Evolutionary conservation across 495 filamentous ascomycete genomes (phyloP), one percentile per base, ranked within the genome.

Genomic region (Clavariopsis aquatica): DNA sequence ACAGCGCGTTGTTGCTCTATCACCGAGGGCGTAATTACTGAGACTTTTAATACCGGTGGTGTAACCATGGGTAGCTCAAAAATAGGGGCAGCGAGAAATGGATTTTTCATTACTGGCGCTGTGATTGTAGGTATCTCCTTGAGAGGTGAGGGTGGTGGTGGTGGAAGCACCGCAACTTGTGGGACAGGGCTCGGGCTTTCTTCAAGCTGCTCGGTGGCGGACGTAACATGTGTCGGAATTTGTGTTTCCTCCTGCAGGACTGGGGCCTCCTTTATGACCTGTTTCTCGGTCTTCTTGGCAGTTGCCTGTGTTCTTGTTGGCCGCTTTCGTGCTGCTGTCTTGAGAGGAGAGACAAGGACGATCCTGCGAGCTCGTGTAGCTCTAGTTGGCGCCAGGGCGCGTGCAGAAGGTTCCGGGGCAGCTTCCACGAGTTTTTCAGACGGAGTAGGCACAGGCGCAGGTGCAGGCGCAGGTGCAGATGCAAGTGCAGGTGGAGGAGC

Each of bases 321-420:
- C 9, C 22, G 47, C 47, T 51, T 51, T 10, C 47, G 47, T 23
- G 47, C 26, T 28, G 47, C 26, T 51, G 27, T 19, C 29, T 38
- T 38, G 19, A 56, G 28, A 41, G 52, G 52, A n/a, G 52, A 56
- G 20, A 29, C 28, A 9, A 41, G 52, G 17, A 36, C 52, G 24
- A 9, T 22, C 52, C 36, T 56, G 52, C 52, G 29, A 36, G 52
- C 28, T 29, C 26, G 28, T 20, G 27, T 38, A 9, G 52, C 52
- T 20, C 27, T 36, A 4, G 17, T 38, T 2, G 29, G 28, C 4
- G 28, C n/a, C 31, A 43, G 15, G 4, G 15, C 38, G 38, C 8
- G 38, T 3, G 38, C 38, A 43, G 38, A 2, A 43, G 38, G 15
- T 43, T 43, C 13, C 2, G 15, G 3, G 9, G 38, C 15, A 43